Conservation (phyloP, 108 stramenopile genomes). For the Cylindrotheca fusiformis region DNA sequence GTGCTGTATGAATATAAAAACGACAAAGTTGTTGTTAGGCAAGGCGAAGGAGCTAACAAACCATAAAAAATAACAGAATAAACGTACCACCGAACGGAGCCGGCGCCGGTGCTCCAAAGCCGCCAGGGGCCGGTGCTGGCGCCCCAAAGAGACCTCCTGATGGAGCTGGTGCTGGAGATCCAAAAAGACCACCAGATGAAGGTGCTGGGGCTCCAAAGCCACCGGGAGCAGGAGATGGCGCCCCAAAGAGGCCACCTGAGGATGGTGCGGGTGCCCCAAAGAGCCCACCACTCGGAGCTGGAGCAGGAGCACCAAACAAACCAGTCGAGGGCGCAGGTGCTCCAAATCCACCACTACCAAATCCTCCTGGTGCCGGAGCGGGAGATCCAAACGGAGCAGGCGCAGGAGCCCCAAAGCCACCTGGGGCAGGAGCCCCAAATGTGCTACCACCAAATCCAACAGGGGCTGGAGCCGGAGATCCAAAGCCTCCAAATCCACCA, state of each 20-base stretch:
- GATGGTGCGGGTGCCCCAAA: slow-evolving; percentile 48
- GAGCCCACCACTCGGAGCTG: slow-evolving; percentile 41
- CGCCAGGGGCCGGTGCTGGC: slow-evolving; percentile 50
- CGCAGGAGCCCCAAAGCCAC: slow-evolving; percentile 45
- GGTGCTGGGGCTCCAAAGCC: slow-evolving; percentile 37
- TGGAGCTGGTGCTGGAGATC: slow-evolving; percentile 48
- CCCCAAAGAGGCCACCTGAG: slow-evolving; percentile 63
- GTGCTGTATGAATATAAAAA: slow-evolving; percentile 9
- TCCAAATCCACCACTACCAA: slow-evolving; percentile 30
- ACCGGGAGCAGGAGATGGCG: slow-evolving; percentile 49
- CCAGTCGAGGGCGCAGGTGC: slow-evolving; percentile 46
- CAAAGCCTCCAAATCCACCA: slow-evolving; percentile 45
- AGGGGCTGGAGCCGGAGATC: slow-evolving; percentile 34
- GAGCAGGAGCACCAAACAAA: slow-evolving; percentile 53
- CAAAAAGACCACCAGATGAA: slow-evolving; percentile 56
- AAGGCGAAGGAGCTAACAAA: slow-evolving; percentile 41
- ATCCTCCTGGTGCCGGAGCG: slow-evolving; percentile 31
- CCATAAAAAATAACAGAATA: slow-evolving; percentile 19
- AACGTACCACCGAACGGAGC: slow-evolving; percentile 14
- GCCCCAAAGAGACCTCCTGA: slow-evolving; percentile 62
- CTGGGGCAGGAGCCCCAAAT: slow-evolving; percentile 36
- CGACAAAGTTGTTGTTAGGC: slow-evolving; percentile 19
- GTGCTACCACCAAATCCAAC: slow-evolving; percentile 50
- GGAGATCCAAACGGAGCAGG: slow-evolving; percentile 21
- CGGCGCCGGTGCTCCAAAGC: slow-evolving; percentile 66